Conservation (phyloP, 2,329 filamentous ascomycete species). For the Celoporthe dispersa region DNA sequence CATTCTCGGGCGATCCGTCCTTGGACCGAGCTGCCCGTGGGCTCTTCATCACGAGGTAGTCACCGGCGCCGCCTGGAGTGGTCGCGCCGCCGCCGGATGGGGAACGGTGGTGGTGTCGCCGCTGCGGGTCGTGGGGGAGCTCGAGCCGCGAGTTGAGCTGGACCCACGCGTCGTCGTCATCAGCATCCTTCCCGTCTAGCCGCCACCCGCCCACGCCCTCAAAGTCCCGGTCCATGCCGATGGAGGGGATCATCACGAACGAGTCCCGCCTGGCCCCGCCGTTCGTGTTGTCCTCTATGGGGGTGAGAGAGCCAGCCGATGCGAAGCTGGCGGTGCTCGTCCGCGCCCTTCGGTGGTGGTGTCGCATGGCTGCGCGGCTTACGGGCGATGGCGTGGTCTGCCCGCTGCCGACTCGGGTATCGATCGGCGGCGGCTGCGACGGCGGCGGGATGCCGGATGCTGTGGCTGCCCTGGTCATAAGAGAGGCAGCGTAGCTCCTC, state of each 20-base stretch:
- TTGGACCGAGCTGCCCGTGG: slow-evolving; percentile 32
- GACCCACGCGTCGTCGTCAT: slow-evolving; percentile 53
- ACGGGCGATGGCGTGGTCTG: slow-evolving; percentile 20
- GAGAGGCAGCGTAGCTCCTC: slow-evolving; percentile 14
- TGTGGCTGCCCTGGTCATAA: slow-evolving; percentile 28
- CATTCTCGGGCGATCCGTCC: slow-evolving; percentile 40
- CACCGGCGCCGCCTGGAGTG: slow-evolving; percentile 45
- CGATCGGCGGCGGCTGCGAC: slow-evolving; percentile 10
- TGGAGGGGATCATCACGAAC: slow-evolving; percentile 46
- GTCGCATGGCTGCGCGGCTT: slow-evolving; percentile 16
- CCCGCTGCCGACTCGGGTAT: slow-evolving; percentile 17
- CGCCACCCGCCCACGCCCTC: slow-evolving; percentile 65
- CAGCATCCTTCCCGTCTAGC: slow-evolving; percentile 48
- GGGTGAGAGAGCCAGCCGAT: slow-evolving; percentile 38
- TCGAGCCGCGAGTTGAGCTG: slow-evolving; percentile 58
- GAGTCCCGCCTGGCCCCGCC: slow-evolving; percentile 31
- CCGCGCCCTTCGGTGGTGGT: slow-evolving; percentile 33
- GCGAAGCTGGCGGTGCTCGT: slow-evolving; percentile 37
- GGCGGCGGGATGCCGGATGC: slow-evolving; percentile 33
- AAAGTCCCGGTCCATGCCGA: slow-evolving; percentile 59
- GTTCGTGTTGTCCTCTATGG: slow-evolving; percentile 39
- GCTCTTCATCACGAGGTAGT: slow-evolving; percentile 50
- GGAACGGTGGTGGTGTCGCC: slow-evolving; percentile 49
- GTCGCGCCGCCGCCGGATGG: slow-evolving; percentile 45
- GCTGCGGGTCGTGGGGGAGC: slow-evolving; percentile 48